These are phyloP conservation scores for Phalaenopsis aphrodite DNA, from an alignment of 106 monocot species.

Conservation along the genomic window DNA sequence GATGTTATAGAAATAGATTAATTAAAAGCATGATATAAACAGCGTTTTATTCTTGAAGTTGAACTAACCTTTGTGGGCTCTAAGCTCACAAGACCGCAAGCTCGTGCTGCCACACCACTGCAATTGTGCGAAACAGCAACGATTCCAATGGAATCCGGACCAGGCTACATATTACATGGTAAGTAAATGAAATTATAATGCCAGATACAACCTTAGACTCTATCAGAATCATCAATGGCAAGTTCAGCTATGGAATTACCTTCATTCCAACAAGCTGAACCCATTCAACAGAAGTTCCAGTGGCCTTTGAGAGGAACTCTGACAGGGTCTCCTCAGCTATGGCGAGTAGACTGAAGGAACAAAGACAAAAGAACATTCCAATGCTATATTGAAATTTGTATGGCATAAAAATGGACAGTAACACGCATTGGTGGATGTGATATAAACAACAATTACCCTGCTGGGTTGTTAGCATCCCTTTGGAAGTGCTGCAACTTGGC, in stretches of 20 bases:
- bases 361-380: background rate
- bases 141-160: constrained; percentile 99
- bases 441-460: constrained; percentile 53
- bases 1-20: background rate
- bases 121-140: constrained; percentile 76
- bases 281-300: constrained; percentile 99
- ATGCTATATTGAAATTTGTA: background rate
- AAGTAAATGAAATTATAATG: background rate
- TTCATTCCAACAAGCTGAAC: constrained; percentile 99
- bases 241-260: constrained; percentile 25
- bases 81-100: constrained; percentile 89
- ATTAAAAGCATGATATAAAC: background rate
- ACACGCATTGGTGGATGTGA: background rate
- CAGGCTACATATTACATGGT: constrained; percentile 57
- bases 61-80: constrained; percentile 82
- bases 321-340: constrained; percentile 91
- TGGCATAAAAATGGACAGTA: background rate
- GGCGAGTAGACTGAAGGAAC: constrained; percentile 52
- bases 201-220: background rate
- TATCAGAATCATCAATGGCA: background rate
- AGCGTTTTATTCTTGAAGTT: background rate
- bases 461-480: constrained; percentile 73
- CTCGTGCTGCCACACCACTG: constrained; percentile 89
- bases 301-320: constrained; percentile 99
- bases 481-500: constrained; percentile 37